A percentile compares a stretch with the other conserved stretches of the same genome.
These are phyloP conservation scores for Psophocarpus tetragonolobus DNA, from an alignment of 306 rosid species.

Conservation along the genomic window DNA sequence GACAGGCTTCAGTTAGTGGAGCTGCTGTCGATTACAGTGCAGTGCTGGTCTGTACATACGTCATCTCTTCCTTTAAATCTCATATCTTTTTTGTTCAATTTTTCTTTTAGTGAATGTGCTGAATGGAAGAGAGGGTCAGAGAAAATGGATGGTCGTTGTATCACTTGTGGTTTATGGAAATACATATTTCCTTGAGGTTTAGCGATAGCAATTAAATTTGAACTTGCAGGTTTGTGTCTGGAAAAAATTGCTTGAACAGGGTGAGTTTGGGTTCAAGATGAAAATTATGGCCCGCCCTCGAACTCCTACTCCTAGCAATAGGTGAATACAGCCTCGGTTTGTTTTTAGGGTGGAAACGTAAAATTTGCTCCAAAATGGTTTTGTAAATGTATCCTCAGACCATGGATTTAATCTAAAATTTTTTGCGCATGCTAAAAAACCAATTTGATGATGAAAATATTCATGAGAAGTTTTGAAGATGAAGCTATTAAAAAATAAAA, in stretches of 20 bases:
- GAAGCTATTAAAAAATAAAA: too few species aligned
- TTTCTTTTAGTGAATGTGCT: background rate
- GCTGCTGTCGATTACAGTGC: constrained; percentile 9
- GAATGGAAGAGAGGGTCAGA: background rate
- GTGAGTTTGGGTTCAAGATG: background rate
- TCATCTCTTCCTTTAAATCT: constrained; percentile 30
- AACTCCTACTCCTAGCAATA: too few species aligned
- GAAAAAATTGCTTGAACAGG: too few species aligned
- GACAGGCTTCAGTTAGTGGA: constrained; percentile 28
- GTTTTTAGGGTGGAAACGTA: too few species aligned
- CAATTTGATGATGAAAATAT: too few species aligned
- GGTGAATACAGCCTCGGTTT: too few species aligned
- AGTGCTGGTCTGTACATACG: constrained; percentile 8
- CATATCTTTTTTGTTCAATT: background rate
- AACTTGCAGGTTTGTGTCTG: background rate
- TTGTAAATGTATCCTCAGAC: too few species aligned
- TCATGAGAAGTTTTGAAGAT: too few species aligned
- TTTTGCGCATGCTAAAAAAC: too few species aligned
- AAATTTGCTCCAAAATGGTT: too few species aligned
- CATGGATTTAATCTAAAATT: too few species aligned
- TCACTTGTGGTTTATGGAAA: background rate
- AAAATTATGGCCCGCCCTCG: too few species aligned
- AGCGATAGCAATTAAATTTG: background rate
- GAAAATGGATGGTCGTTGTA: background rate
- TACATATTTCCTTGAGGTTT: background rate